Base-by-base conservation (phyloP, 805 yeast species). In the Vanderwaltozyma yarrowii region DNA sequence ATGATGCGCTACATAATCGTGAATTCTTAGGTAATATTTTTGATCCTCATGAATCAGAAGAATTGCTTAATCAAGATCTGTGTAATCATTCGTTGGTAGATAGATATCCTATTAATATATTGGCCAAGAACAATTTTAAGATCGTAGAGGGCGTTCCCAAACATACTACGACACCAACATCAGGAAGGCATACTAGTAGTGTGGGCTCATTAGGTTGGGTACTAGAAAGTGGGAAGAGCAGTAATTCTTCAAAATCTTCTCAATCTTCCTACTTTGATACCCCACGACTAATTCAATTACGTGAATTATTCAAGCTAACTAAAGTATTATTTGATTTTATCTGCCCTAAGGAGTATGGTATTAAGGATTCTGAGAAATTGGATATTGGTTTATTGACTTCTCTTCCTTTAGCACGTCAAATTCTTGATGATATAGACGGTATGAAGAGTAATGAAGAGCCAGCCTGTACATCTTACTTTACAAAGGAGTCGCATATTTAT, bases 341-440 rank as follows among this genome's bases (percentile, higher is more conserved):
- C 35, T 92, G 97, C 62, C 99, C 99, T 9, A 97, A 92, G 60
- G 99, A 92, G 57, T 92, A 92, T 57, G 99, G 99, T 45, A 92
- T 92, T 50, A 86, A 88, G 46, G 95, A 87, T 54, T 80, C 81
- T 51, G 98, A 92, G 60, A 92, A 92, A 56, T 71, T 92, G 43
- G 99, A 92, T 57, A 92, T 92, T 64, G 99, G 99, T 4, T 66
- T 92, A 40, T 67, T 92, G 50, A 92, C 99, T 0, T 85, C 96
- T 2, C 70, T 92, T 51, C 99, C 99, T 2, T 70, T 92, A 49
- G 94, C 96, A 1, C 83, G 78, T 58, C 94, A 86, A 61, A 81
- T 92, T 29, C 60, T 92, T 36, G 66, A 70, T 25, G 97, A 92
- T 55, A 76, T 92, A 32, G 77, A 81, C 41, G 73, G 74, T 35